phyloP scores from a whole-genome alignment of 441 rosid genomes.

The Mallotus repandus region DNA sequence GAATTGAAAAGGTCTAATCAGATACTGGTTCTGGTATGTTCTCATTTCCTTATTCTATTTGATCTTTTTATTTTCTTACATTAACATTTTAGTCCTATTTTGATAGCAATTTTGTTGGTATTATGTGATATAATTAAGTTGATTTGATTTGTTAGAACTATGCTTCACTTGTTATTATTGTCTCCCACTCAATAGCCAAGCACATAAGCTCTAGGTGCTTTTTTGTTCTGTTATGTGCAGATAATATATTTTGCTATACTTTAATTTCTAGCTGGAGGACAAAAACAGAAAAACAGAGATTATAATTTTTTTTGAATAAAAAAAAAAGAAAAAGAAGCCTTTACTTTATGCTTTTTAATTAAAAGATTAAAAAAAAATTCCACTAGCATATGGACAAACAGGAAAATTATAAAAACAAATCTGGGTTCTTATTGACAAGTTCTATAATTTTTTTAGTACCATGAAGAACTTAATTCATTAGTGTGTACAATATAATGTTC shows the following conservation, averaged over 20 bases:
- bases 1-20: background rate
- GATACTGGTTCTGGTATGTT: constrained; percentile 14
- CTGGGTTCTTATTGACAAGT: background rate
- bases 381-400: constrained; percentile 37
- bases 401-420: constrained; percentile 20
- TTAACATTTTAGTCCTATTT: background rate
- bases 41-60: background rate
- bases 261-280: constrained; percentile 14
- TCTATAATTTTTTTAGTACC: background rate
- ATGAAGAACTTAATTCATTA: no score
- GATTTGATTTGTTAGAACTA: constrained; percentile 39
- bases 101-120: constrained; percentile 7
- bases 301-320: no score
- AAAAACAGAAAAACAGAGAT: background rate
- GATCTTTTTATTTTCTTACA: background rate
- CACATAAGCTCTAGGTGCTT: constrained; percentile 21
- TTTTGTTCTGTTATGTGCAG: constrained; percentile 21
- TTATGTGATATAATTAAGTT: constrained; percentile 11
- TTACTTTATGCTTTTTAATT: constrained; percentile 23
- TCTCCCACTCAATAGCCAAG: constrained; percentile 35
- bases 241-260: constrained; percentile 23
- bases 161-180: constrained; percentile 35
- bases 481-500: no score
- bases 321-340: constrained; percentile 2
- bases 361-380: constrained; percentile 25